phyloP scores from a whole-genome alignment of 306 rosid species.

The Vigna mungo region DNA sequence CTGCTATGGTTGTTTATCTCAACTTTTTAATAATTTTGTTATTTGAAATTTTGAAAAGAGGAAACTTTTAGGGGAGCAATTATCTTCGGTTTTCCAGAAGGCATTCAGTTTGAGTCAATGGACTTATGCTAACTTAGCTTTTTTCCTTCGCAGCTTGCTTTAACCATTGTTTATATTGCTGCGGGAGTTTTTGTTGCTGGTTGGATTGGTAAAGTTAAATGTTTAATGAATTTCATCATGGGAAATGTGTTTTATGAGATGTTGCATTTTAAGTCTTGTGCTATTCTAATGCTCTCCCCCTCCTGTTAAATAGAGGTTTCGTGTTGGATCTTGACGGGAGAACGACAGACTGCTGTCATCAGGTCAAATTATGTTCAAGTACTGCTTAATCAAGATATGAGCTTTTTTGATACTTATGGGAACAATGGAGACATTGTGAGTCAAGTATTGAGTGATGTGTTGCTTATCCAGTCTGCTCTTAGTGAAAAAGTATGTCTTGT shows the following conservation, averaged over 20 bases:
- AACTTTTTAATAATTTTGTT: slow-evolving; percentile 31
- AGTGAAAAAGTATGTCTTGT: slow-evolving; percentile 86
- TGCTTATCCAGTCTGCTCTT: slow-evolving; percentile 97
- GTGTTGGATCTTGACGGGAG: slow-evolving; percentile 99
- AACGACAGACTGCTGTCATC: slow-evolving; percentile 99
- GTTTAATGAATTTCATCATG: slow-evolving; percentile 37
- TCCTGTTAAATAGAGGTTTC: slow-evolving; percentile 86
- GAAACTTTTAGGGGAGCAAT: slow-evolving; percentile 27
- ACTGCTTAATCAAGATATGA: slow-evolving; percentile 97
- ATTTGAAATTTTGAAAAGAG: slow-evolving; percentile 29
- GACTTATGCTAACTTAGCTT: slow-evolving; percentile 27
- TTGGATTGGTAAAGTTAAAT: slow-evolving; percentile 86
- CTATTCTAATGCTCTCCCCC: slow-evolving; percentile 44
- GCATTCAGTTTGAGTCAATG: slow-evolving; percentile 22
- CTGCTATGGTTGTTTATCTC: not conserved
- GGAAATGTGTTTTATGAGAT: slow-evolving; percentile 34
- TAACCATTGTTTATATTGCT: slow-evolving; percentile 86
- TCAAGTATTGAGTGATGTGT: slow-evolving; percentile 98
- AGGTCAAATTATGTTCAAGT: slow-evolving; percentile 92
- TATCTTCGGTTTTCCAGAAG: slow-evolving; percentile 27
- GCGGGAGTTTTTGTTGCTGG: slow-evolving; percentile 92
- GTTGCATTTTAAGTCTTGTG: slow-evolving; percentile 31
- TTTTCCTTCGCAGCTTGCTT: slow-evolving; percentile 83
- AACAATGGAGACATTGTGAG: slow-evolving; percentile 99
- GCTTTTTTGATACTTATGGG: slow-evolving; percentile 98